phyloP scores from a whole-genome alignment of 345 rosid genomes.

The Mallotus nudiflorus region DNA sequence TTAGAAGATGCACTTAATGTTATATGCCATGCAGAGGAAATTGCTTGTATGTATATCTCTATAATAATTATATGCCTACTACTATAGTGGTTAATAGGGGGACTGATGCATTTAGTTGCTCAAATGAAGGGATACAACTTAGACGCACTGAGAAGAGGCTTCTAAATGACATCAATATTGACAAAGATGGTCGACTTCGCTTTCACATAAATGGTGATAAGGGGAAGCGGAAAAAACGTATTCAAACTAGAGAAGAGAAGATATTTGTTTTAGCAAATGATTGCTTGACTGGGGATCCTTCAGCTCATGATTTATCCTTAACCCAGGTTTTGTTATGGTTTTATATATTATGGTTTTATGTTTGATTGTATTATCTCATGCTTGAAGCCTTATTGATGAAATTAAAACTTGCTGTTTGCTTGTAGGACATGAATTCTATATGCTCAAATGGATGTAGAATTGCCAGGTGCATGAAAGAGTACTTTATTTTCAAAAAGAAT shows the following conservation, averaged over 20 bases:
- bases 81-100: not conserved
- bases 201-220: conserved; percentile 83
- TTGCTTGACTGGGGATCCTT: conserved; percentile 94
- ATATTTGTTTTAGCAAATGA: conserved; percentile 88
- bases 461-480: conserved; percentile 95
- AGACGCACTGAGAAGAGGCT: conserved; percentile 95
- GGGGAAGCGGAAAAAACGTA: conserved; percentile 84
- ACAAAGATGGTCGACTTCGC: conserved; percentile 76
- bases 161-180: conserved; percentile 81
- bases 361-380: conserved; percentile 12
- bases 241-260: conserved; percentile 93
- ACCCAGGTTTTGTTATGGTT: conserved; percentile 60
- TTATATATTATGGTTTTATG: not conserved
- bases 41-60: conserved; percentile 66
- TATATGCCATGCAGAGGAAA: conserved; percentile 85
- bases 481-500: conserved; percentile 74
- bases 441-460: conserved; percentile 82
- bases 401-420: conserved; percentile 26
- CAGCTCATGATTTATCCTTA: conserved; percentile 79
- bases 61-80: conserved; percentile 2
- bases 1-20: conserved; percentile 77
- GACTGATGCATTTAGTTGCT: conserved; percentile 17
- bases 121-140: conserved; percentile 94
- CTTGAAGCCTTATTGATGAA: conserved; percentile 25
- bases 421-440: conserved; percentile 81